phyloP scores from a whole-genome alignment of 2,329 filamentous ascomycete species.

The Davidsoniella eucalypti region DNA sequence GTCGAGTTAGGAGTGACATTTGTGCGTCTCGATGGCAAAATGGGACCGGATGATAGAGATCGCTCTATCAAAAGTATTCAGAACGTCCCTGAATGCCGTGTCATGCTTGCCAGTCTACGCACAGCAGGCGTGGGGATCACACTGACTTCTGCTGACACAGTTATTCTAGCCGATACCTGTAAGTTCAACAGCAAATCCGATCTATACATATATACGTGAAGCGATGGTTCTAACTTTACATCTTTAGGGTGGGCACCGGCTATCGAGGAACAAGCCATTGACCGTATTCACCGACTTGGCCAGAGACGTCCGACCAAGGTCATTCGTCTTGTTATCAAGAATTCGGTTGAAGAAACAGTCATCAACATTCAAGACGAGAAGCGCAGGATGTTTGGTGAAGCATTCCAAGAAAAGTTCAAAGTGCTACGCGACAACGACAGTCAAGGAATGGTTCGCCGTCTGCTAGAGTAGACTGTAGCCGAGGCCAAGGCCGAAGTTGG shows the following conservation, averaged over 20 bases:
- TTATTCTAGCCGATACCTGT: conserved; percentile 67
- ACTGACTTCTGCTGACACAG: conserved; percentile 70
- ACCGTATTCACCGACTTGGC: conserved; percentile 72
- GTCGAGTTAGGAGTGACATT: conserved; percentile 41
- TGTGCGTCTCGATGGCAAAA: conserved; percentile 64
- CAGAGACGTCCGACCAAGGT: conserved; percentile 66
- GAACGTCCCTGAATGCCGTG: conserved; percentile 46
- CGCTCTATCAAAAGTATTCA: conserved; percentile 51
- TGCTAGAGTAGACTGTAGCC: conserved; percentile 4
- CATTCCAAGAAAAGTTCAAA: conserved; percentile 56
- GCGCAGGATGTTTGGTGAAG: conserved; percentile 57
- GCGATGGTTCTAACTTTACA: neutral
- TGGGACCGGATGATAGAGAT: conserved; percentile 57
- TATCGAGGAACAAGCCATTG: conserved; percentile 81
- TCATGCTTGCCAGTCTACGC: conserved; percentile 66
- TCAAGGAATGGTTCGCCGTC: conserved; percentile 8
- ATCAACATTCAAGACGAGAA: conserved; percentile 66
- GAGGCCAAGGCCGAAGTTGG: too few relatives aligned
- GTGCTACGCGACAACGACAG: conserved; percentile 2
- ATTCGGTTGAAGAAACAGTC: conserved; percentile 65
- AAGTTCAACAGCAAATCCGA: conserved; percentile 16
- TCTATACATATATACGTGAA: neutral
- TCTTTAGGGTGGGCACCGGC: conserved; percentile 66
- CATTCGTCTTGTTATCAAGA: conserved; percentile 67
- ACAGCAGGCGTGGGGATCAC: conserved; percentile 80